Base-by-base conservation (phyloP, 371 early-diverging fungal species). In the Dichotomocladium elegans region DNA sequence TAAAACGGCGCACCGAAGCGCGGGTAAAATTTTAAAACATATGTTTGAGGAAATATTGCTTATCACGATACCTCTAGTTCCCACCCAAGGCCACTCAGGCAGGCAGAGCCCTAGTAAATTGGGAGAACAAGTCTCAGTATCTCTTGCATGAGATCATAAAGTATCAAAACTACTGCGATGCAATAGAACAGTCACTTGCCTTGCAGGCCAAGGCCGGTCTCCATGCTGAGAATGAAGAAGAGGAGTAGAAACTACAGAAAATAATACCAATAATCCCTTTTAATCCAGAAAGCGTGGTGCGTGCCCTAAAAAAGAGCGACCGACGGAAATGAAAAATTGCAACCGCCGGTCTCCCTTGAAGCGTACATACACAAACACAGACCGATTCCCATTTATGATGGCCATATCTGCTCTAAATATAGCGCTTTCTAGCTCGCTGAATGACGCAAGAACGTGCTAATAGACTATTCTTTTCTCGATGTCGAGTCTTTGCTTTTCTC, bases 61-160 rank as follows among this genome's bases (percentile, higher is more conserved):
- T 47, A 11, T n/a, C n/a, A n/a, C n/a, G n/a, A n/a, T n/a, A 30
- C 17, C 22, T 49, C 41, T 41, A n/a, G 26, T 47, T 41, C 47
- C 7, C 7, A 26, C 37, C 74, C n/a, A 28, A 29, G 27, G 34
- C 11, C 37, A 15, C 70, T 65, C 45, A 77, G 82, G 11, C 69
- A 70, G 55, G 66, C 64, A 27, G 55, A 60, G 93, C 91, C 5
- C 80, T 88, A 66, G 62, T 76, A 17, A 94, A 94, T 63, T 94
- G 92, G 92, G 89, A 88, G 64, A 79, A 83, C 40, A 92, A 90
- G 63, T 82, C 89, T 22, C 85, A 87, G 55, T 89, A 89, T 60
- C 66, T 94, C 27, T 66, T 91, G 51, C 83, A 86, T 60, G 93
- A 94, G 74, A 83, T 89, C 60, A 87, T 92, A 65, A 91, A 92